phyloP scores from a whole-genome alignment of 371 early-diverging fungal genomes.

The Zopfochytrium polystomum region DNA sequence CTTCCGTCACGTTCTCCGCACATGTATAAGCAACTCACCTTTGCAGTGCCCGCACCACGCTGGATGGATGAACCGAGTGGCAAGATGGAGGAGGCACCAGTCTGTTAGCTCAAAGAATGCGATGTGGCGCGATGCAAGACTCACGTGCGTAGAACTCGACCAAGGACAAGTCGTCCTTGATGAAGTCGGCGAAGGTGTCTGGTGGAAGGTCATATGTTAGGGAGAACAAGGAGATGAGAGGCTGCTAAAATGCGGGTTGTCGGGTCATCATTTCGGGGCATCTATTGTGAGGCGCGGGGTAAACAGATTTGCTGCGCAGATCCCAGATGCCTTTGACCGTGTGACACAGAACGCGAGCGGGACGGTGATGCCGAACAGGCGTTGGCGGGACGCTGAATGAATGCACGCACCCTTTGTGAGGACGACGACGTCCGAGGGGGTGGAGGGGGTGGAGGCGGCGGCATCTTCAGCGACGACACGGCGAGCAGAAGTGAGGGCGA shows the following conservation, averaged over 20 bases:
- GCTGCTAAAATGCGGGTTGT: background rate
- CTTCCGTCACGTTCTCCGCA: background rate
- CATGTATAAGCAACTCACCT: background rate
- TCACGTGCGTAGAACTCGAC: too few relatives aligned
- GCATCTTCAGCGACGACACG: slow-evolving; percentile 62
- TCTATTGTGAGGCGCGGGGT: too few relatives aligned
- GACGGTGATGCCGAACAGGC: background rate
- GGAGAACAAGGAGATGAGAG: background rate
- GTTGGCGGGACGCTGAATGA: too few relatives aligned
- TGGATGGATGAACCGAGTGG: background rate
- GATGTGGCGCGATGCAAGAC: background rate
- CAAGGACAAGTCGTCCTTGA: slow-evolving; percentile 71
- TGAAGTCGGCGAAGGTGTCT: slow-evolving; percentile 61
- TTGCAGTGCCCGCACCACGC: too few relatives aligned
- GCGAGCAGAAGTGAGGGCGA: too few relatives aligned
- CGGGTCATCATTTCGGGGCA: too few relatives aligned
- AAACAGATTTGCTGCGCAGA: too few relatives aligned
- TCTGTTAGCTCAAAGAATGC: background rate
- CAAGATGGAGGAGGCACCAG: background rate
- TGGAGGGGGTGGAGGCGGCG: too few relatives aligned
- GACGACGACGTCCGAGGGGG: too few relatives aligned
- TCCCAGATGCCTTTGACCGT: background rate
- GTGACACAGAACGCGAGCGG: slow-evolving; percentile 1
- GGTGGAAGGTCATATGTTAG: background rate
- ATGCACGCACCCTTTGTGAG: slow-evolving; percentile 49